Conservation (phyloP, 2,329 filamentous ascomycete genomes). For the Sarocladium strictum region DNA sequence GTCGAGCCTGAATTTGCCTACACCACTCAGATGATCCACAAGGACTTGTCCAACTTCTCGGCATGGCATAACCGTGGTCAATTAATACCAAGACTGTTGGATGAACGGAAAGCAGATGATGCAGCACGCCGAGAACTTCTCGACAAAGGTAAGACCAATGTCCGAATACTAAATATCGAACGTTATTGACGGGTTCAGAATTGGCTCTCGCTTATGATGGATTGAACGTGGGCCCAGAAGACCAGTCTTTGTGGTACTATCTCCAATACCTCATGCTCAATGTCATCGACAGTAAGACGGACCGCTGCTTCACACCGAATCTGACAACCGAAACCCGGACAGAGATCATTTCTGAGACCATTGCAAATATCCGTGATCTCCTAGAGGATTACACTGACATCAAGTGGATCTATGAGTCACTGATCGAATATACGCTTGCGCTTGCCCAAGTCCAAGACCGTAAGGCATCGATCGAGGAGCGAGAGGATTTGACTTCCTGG, state of each 20-base stretch:
- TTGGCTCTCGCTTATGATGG: conserved; percentile 69
- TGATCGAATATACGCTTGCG: conserved; percentile 66
- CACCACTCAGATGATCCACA: conserved; percentile 79
- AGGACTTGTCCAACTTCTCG: conserved; percentile 91
- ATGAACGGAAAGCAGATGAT: conserved; percentile 61
- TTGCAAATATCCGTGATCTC: conserved; percentile 65
- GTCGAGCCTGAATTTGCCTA: conserved; percentile 80
- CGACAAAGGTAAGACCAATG: conserved; percentile 55
- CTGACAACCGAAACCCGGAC: conserved; percentile 57
- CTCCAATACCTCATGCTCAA: conserved; percentile 80
- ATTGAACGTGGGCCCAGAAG: conserved; percentile 83
- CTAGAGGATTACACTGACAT: conserved; percentile 50
- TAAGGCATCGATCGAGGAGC: conserved; percentile 19
- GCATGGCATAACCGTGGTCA: conserved; percentile 91
- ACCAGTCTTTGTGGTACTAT: conserved; percentile 97
- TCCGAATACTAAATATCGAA: neutral
- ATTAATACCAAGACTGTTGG: conserved; percentile 69
- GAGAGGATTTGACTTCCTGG: conserved; percentile 48
- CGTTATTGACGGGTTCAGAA: conserved; percentile 43
- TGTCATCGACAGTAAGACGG: conserved; percentile 43
- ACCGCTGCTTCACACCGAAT: conserved; percentile 57
- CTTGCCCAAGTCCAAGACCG: conserved; percentile 48
- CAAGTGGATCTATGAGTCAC: conserved; percentile 86
- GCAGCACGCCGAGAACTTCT: conserved; percentile 62
- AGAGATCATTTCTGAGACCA: conserved; percentile 61